Evolutionary conservation across 768 basidiomycete genomes (phyloP), one percentile per base, ranked within the genome.

Genomic region (Jaapia argillacea): DNA sequence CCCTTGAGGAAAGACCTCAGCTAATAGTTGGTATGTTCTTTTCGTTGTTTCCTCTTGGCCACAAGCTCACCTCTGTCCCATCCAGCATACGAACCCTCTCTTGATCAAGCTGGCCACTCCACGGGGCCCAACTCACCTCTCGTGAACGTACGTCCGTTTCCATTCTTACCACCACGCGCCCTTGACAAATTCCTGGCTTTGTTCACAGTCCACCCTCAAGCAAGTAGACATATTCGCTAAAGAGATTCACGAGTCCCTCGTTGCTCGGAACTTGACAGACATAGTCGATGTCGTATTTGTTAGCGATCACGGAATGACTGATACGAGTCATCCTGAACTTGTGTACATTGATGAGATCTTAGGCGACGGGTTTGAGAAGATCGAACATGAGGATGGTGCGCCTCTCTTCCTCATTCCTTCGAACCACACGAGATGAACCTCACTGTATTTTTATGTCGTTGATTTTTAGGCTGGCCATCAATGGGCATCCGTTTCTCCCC

Each of bases 201-300:
- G 43, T 45, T 6, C 24, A 6, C 47, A 90, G 77, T 64, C 70
- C 54, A 85, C 81, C 1, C 71, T 96, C 24, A 55, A 57, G 16
- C 51, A 74, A 38, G 76, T 92, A 4, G 92, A 96, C 53, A 53
- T 55, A 14, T 92, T 94, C 51, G 82, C 87, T 3, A 75, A 70
- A 45, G 67, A 81, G 44, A 63, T 96, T 6, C 79, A 85, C 42
- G 61, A 65, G 12, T 71, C 74, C 1, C 64, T 96, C 26, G 67
- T 68, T 38, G 67, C 68, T 3, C 77, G 92, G 4, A 89, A 92
- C 54, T 70, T 94, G 21, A 79, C 77, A 1, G 74, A 84, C 37
- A 85, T 93, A 16, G 81, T 91, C 10, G 88, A 96, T 57, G 70
- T 94, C 24, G 72, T 94, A 20, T 91, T 93, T 52, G 90, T 96